Percentiles rank a stretch among this genome's conserved stretches.
These are phyloP conservation scores for Vanrija pseudolonga DNA, from an alignment of 1,284 basidiomycete genomes.

Conservation along the genomic window DNA sequence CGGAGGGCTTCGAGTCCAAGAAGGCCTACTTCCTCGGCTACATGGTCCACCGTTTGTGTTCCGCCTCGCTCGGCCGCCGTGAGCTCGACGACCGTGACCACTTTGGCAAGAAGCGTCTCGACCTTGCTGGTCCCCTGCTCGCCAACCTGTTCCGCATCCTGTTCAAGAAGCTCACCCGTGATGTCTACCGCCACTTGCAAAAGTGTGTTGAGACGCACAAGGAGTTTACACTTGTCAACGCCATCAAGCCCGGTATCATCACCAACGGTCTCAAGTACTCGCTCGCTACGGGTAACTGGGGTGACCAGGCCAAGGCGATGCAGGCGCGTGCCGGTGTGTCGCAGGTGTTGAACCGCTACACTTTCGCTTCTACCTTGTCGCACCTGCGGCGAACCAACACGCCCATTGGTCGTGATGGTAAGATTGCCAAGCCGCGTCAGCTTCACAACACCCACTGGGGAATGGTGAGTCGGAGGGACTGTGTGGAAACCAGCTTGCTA, in stretches of 20 bases:
- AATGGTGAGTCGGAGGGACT: constrained; percentile 58
- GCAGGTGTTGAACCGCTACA: constrained; percentile 97
- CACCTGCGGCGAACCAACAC: constrained; percentile 98
- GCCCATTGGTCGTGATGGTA: constrained; percentile 95
- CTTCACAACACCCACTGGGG: constrained; percentile 99
- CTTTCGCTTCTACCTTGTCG: constrained; percentile 95
- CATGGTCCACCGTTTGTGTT: constrained; percentile 94
- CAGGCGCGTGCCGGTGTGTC: constrained; percentile 97
- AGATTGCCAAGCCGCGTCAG: constrained; percentile 98
- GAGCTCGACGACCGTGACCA: constrained; percentile 99
- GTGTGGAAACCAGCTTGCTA: background rate
- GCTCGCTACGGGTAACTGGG: constrained; percentile 98
- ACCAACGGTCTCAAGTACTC: constrained; percentile 99
- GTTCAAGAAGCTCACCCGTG: constrained; percentile 93
- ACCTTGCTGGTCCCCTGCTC: constrained; percentile 90
- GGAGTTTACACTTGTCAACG: constrained; percentile 86
- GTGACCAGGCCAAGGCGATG: constrained; percentile 98
- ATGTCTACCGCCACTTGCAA: constrained; percentile 94
- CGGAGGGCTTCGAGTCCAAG: constrained; percentile 93
- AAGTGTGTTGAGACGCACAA: constrained; percentile 98
- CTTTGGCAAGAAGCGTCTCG: constrained; percentile 96
- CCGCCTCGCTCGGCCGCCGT: constrained; percentile 88
- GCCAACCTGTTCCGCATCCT: constrained; percentile 97
- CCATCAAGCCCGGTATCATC: constrained; percentile 94
- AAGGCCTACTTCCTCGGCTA: constrained; percentile 99